Evolutionary conservation across 345 rosid genomes (phyloP).

Genomic region (Hibiscus syriacus): DNA sequence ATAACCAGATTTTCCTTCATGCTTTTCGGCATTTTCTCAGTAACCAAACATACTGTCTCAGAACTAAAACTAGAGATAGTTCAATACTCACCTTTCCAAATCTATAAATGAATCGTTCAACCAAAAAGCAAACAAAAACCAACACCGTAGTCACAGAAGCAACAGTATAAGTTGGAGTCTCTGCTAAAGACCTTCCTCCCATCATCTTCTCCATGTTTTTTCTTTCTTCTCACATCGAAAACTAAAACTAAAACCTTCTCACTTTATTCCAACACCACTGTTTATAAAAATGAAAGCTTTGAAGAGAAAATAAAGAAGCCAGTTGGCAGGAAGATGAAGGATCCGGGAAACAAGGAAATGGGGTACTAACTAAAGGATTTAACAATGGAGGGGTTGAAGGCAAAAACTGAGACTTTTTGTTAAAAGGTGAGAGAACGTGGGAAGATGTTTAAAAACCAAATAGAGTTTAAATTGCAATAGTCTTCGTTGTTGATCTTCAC

Average conservation of each 20-base stretch:
- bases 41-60: constrained; percentile 10
- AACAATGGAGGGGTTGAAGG: neutral
- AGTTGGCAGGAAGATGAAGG: constrained; percentile 13
- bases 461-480: too few relatives aligned
- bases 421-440: constrained; percentile 9
- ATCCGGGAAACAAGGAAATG: constrained; percentile 30
- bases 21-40: constrained; percentile 10
- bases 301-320: constrained; percentile 11
- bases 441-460: neutral
- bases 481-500: neutral
- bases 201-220: constrained; percentile 20
- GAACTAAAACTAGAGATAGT: neutral
- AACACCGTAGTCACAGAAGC: constrained; percentile 75
- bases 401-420: neutral
- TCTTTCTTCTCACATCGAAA: constrained; percentile 24
- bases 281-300: neutral
- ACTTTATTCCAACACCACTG: neutral
- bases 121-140: constrained; percentile 61
- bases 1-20: neutral
- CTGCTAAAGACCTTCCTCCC: constrained; percentile 75
- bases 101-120: constrained; percentile 78
- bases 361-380: neutral
- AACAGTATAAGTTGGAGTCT: constrained; percentile 89
- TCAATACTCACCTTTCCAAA: constrained; percentile 56
- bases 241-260: neutral